Percentiles rank a stretch among this genome's conserved stretches.
phyloP scores from a whole-genome alignment of 345 rosid species.

The Gossypium rotundifolium region DNA sequence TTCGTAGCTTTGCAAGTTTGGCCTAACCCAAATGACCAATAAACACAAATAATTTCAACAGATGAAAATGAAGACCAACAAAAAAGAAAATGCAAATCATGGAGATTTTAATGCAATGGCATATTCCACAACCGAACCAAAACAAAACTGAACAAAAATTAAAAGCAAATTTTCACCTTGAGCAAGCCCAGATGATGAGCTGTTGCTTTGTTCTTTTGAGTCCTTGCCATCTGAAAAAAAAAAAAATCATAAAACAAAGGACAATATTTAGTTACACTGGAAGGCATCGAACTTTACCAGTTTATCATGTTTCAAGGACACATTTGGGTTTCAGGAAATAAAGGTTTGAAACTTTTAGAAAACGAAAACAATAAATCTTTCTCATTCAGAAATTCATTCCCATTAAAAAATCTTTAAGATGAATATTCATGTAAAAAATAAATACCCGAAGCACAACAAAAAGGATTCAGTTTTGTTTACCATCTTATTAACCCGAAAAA shows the following conservation, averaged over 20 bases:
- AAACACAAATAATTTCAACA: background rate
- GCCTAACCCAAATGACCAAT: slow-evolving; percentile 38
- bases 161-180: slow-evolving; percentile 43
- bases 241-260: background rate
- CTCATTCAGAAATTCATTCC: background rate
- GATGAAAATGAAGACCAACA: background rate
- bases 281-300: background rate
- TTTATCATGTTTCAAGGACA: background rate
- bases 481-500: background rate
- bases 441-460: background rate
- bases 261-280: background rate
- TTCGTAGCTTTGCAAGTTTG: slow-evolving; percentile 85
- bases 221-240: slow-evolving; percentile 74
- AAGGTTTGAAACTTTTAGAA: background rate
- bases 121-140: background rate
- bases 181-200: slow-evolving; percentile 95
- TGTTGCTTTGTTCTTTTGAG: slow-evolving; percentile 98
- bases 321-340: background rate
- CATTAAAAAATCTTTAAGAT: background rate
- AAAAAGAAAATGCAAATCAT: background rate
- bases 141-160: background rate
- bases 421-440: background rate
- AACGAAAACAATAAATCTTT: background rate
- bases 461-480: background rate
- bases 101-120: background rate